Percentiles rank a stretch among this genome's conserved stretches.
Conservation (phyloP, 140 eudicot species). For the Erigeron philadelphicus region DNA sequence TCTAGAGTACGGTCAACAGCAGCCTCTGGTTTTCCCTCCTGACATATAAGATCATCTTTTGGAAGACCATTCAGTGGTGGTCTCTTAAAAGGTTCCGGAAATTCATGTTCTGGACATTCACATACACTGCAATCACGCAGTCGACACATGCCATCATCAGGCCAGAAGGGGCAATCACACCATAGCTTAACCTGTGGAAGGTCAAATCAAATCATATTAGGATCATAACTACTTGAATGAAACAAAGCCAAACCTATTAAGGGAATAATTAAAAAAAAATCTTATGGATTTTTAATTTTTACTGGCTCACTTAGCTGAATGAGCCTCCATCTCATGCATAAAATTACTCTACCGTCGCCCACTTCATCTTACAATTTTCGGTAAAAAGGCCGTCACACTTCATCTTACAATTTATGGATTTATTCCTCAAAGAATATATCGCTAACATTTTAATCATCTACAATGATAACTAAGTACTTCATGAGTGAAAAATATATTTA, state of each 20-base stretch:
- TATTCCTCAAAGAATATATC: background rate
- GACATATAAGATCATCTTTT: slow-evolving; percentile 74
- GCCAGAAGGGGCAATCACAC: slow-evolving; percentile 99
- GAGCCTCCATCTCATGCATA: background rate
- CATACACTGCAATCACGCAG: slow-evolving; percentile 96
- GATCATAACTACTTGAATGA: slow-evolving; percentile 15
- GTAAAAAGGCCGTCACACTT: no score
- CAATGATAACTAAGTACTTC: background rate
- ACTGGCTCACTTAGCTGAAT: no score
- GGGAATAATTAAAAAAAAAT: slow-evolving; percentile 18
- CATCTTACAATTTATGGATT: background rate
- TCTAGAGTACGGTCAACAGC: slow-evolving; percentile 91
- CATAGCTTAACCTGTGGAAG: slow-evolving; percentile 74
- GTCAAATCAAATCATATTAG: slow-evolving; percentile 16
- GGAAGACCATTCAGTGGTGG: slow-evolving; percentile 43
- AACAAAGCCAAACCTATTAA: background rate
- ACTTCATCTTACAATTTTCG: no score
- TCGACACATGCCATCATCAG: slow-evolving; percentile 95
- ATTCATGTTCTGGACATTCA: slow-evolving; percentile 93
- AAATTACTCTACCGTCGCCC: background rate
- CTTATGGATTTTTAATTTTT: no score
- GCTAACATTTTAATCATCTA: background rate
- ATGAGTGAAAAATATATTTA: background rate
- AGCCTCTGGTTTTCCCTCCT: slow-evolving; percentile 89
- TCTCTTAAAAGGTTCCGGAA: slow-evolving; percentile 68